Evolutionary conservation across 1,284 basidiomycete species (phyloP).

Genomic region (Volvariella volvacea): DNA sequence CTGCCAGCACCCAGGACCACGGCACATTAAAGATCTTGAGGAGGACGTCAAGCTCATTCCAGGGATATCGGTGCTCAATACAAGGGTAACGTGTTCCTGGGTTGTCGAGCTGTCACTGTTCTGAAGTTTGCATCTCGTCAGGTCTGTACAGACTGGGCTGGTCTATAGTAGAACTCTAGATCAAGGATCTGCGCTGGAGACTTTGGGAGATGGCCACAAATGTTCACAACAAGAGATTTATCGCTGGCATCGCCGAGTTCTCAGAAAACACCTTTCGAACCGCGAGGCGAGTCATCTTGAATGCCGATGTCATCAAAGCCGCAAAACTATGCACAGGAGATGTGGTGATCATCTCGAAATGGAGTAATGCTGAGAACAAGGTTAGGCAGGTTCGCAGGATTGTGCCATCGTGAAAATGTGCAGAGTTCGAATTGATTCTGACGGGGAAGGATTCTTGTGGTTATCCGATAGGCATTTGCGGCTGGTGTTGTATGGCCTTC

Average conservation of each 20-base stretch:
- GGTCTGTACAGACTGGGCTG: no score
- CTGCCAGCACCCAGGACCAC: background rate
- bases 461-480: conserved; percentile 41
- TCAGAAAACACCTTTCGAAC: conserved; percentile 41
- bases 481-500: conserved; percentile 71
- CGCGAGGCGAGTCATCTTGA: conserved; percentile 58
- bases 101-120: no score
- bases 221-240: conserved; percentile 40
- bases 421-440: conserved; percentile 10
- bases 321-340: conserved; percentile 67
- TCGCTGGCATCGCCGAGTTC: conserved; percentile 30
- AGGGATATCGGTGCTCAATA: no score
- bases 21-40: no score
- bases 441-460: conserved; percentile 6
- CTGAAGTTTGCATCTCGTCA: no score
- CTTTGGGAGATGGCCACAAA: conserved; percentile 19
- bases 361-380: conserved; percentile 26
- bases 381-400: conserved; percentile 20
- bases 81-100: no score
- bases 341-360: conserved; percentile 48
- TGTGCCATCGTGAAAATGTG: conserved; percentile 1
- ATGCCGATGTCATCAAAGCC: conserved; percentile 56
- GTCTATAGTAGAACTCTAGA: conserved; percentile 11
- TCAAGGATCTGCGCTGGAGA: conserved; percentile 6
- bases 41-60: no score